phyloP scores from a whole-genome alignment of 164 flowering plant genomes.

The Cinnamomum chago region DNA sequence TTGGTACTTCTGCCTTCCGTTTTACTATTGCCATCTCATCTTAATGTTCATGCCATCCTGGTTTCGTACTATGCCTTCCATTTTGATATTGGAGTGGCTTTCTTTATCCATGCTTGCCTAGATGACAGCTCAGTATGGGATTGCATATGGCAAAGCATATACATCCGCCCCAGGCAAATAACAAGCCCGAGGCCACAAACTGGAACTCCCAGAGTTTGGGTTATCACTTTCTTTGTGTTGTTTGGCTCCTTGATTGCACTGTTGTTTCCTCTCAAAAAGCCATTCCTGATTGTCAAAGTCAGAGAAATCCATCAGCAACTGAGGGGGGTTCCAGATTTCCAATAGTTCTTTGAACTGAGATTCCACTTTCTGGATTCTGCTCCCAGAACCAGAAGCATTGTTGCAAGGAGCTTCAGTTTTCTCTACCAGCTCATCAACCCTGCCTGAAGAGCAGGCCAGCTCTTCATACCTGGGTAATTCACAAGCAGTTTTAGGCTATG shows the following conservation, averaged over 20 bases:
- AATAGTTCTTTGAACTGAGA: conserved; percentile 3
- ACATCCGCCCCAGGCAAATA: conserved; percentile 35
- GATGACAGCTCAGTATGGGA: conserved; percentile 31
- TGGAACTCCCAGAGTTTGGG: not conserved
- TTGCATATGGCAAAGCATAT: conserved; percentile 53
- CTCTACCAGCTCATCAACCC: not conserved
- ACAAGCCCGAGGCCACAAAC: conserved; percentile 31
- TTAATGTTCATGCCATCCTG: not conserved
- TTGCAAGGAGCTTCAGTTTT: not conserved
- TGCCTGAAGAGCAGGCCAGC: conserved; percentile 13
- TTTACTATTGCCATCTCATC: not conserved
- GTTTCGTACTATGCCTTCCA: too few species aligned
- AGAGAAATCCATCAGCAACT: not conserved
- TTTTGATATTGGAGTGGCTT: not conserved
- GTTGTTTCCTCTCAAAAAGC: conserved; percentile 8
- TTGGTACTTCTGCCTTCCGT: not conserved
- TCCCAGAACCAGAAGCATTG: not conserved
- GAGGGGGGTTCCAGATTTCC: conserved; percentile 13
- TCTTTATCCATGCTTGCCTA: not conserved
- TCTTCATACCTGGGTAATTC: conserved; percentile 10
- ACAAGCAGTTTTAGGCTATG: too few species aligned
- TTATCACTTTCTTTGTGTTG: not conserved
- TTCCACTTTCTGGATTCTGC: not conserved
- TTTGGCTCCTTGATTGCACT: conserved; percentile 1
- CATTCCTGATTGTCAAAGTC: conserved; percentile 18